Percentiles rank a stretch among this genome's conserved stretches.
These are phyloP conservation scores for Cardamine resedifolia DNA, from an alignment of 345 rosid species.

Conservation along the genomic window DNA sequence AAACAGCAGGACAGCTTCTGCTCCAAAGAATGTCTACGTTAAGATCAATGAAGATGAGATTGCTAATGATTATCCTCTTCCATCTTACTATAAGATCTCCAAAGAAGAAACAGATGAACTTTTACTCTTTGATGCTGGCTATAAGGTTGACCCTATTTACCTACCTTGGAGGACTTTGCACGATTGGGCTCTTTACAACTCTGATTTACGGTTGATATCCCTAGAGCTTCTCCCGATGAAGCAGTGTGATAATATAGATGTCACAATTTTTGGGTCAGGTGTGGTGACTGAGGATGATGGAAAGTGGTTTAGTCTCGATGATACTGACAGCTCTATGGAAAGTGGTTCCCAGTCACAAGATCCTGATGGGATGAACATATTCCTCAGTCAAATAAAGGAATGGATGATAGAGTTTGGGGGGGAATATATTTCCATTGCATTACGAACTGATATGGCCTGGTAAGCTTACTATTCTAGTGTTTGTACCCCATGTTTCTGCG, in stretches of 20 bases:
- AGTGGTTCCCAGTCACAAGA: slow-evolving; percentile 34
- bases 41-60: slow-evolving; percentile 86
- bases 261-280: slow-evolving; percentile 77
- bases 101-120: slow-evolving; percentile 71
- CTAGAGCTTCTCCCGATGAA: slow-evolving; percentile 86
- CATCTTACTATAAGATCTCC: slow-evolving; percentile 59
- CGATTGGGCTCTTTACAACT: slow-evolving; percentile 85
- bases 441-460: slow-evolving; percentile 87
- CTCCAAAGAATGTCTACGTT: slow-evolving; percentile 50
- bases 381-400: slow-evolving; percentile 71
- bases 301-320: slow-evolving; percentile 54
- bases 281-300: slow-evolving; percentile 65
- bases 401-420: slow-evolving; percentile 84
- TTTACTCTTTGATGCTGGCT: slow-evolving; percentile 44
- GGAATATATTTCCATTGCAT: slow-evolving; percentile 48
- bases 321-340: slow-evolving; percentile 41
- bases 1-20: slow-evolving; percentile 43
- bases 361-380: slow-evolving; percentile 52
- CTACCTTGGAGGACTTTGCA: slow-evolving; percentile 74
- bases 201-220: slow-evolving; percentile 64
- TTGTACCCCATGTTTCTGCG: background rate
- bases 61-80: slow-evolving; percentile 86
- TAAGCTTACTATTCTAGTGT: slow-evolving; percentile 34
- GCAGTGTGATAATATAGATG: slow-evolving; percentile 68
- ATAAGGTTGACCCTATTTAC: slow-evolving; percentile 43